Base-by-base conservation (phyloP, 345 rosid genomes). In the Theobroma cacao region DNA sequence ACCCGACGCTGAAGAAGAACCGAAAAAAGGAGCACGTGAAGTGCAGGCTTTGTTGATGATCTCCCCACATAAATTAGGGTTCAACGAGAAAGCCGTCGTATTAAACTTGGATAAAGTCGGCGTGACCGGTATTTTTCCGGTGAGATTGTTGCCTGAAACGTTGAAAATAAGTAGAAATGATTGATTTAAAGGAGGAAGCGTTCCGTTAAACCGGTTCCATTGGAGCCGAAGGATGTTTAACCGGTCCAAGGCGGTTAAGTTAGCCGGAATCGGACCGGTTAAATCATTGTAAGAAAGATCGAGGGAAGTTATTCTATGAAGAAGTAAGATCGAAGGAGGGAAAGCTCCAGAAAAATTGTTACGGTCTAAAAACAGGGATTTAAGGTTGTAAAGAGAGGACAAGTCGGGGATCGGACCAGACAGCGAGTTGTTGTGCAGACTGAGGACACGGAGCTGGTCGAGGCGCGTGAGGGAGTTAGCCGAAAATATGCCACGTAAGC, bases 51-150 rank as follows among this genome's bases (percentile, higher is more conserved):
- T 82, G 65, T 91, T 89, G 7, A 92, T 84, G 8, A 91, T 80
- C 94, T 89, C 93, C 0, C 99, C 98, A 81, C 99, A 96, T 33
- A 96, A 89, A 36, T 85, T 82, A n/a, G 92, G 93, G 80, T 96
- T 94, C 30, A 74, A 73, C 11, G 60, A 77, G 71, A 92, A 94
- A 78, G 98, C 76, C 56, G 95, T 78, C 67, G 89, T 40, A 5
- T 55, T 90, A 72, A 96, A 92, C 81, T 90, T 84, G 10, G 91
- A 82, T 1, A 94, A 85, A 18, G 97, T 87, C 8, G 89, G 82
- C 10, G 99, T 96, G 1, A 69, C 65, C 0, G 99, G 98, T 56
- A 96, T 82, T 0, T 82, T 33, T 0, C 99, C 98, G 38, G 91
- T 88, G 47, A 96, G 90, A 58, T 92, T 87, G 84, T 96, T 96